Base-by-base conservation (phyloP, 2,329 filamentous ascomycete genomes). In the Aspergillus quadricinctus region DNA sequence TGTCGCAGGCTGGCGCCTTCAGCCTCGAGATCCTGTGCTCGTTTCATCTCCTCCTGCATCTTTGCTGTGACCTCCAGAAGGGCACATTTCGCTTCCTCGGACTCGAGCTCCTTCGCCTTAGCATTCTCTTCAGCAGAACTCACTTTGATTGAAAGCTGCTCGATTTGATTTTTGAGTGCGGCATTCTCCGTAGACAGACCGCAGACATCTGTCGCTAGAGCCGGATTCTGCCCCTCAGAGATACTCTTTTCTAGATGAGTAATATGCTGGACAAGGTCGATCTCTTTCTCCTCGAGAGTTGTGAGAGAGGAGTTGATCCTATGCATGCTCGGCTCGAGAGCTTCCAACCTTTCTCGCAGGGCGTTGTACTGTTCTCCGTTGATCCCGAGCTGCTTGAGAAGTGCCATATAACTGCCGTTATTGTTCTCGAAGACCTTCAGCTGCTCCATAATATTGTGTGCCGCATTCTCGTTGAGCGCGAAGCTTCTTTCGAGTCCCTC, bases 181-280 rank as follows among this genome's bases (percentile, higher is more conserved):
- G 63, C 53, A 23, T 66, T 64, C 49, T 68, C 67, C 4, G 59
- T 50, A 17, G 59, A 56, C 35, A 64, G 64, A 1, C 53, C 53
- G 9, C 53, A 64, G 23, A 72, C 50, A 23, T 75, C 69, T 50
- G 41, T 48, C 31, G 66, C 60, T 2, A 65, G 45, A 4, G 35
- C 19, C 10, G 53, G 55, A n/a, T 58, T 52, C 35, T 61, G 61
- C 5, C 57, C 51, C 11, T 69, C 64, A 8, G 50, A 52, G 9
- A 72, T 52, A 7, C 49, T 64, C 8, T 53, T 48, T 27, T 52
- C 41, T 17, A 72, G 55, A 1, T 48, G 53, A 25, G 55, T 52
- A 29, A 76, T 66, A n/a, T 72, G 69, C 1, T 65, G 54, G 4
- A 57, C 58, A 31, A 77, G 70, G 10, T 58, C 60, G 4, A 35